Evolutionary conservation across 2,329 filamentous ascomycete species (phyloP).

Genomic region (Diaporthe citriasiana): DNA sequence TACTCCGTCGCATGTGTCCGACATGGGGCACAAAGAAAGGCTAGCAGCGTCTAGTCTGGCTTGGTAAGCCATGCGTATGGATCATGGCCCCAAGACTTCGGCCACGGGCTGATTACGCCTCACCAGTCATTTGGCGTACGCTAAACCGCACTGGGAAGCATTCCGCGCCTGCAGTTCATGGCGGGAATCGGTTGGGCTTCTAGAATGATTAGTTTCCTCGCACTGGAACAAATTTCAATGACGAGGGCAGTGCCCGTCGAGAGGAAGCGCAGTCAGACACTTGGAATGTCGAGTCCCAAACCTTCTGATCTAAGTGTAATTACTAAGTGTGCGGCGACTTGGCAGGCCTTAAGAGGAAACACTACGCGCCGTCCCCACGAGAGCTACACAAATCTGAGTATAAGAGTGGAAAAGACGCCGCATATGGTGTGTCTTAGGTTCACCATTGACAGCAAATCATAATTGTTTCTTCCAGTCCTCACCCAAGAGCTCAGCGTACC

Average conservation of each 20-base stretch:
- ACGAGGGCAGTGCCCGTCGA: not conserved
- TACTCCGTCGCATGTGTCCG: not conserved
- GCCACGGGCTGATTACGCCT: not conserved
- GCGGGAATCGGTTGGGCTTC: too few species aligned
- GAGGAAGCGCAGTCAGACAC: not conserved
- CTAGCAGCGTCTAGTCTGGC: not conserved
- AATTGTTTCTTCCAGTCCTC: not conserved
- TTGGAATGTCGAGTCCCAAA: not conserved
- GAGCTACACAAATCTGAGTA: not conserved
- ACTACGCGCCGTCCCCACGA: not conserved
- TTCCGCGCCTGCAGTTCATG: conserved; percentile 10
- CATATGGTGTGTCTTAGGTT: not conserved
- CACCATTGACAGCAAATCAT: not conserved
- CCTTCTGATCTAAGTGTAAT: too few species aligned
- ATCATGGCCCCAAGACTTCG: not conserved
- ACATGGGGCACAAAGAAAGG: not conserved
- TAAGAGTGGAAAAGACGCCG: not conserved
- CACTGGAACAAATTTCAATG: not conserved
- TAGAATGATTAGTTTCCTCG: not conserved
- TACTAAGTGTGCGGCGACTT: not conserved
- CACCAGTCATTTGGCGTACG: conserved; percentile 8
- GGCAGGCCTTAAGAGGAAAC: not conserved
- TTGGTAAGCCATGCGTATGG: conserved; percentile 6
- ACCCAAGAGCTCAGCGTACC: not conserved
- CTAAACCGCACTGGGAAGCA: conserved; percentile 21